Evolutionary conservation across 352 stramenopile genomes (phyloP), one percentile per base, ranked within the genome.

Genomic region (Phytophthora pini): DNA sequence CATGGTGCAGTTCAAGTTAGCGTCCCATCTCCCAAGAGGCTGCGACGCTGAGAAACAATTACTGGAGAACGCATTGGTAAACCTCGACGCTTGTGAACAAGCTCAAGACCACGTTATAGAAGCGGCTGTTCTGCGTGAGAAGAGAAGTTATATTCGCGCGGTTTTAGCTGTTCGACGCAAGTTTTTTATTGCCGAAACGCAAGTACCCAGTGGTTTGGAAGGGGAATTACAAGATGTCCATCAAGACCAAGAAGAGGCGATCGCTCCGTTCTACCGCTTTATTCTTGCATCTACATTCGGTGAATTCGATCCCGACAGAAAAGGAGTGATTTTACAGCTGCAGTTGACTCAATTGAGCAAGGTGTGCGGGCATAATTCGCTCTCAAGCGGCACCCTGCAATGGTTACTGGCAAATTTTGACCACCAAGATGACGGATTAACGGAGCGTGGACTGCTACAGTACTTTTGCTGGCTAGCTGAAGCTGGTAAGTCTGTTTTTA

Each of bases 401-500:
- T 93, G 85, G 85, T 53, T 93, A 1, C 13, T 86, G 0, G 22
- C 58, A 2, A 91, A 77, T 15, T 93, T 93, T 48, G 81, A 91
- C 13, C 61, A 74, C 9, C 56, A 76, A 7, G 51, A 68, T 1
- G 31, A 46, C 1, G 65, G 64, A 1, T 57, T 93, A 20, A 88
- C 81, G 0, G 79, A 91, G 50, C 70, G 75, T 38, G 82, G 82
- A 10, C 52, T 93, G 10, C 48, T 89, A 15, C 59, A 87, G 47
- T 93, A 93, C 45, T 90, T 93, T 41, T 80, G 70, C 31, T 92
- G 80, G 78, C 44, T 92, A 6, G 85, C 77, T 2, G 79, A 89
- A 69, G 80, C 79, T 65, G 82, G 84, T 90, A 57, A 15, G 11
- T 8, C 48, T 26, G 27, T 0, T 39, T 50, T 32, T 10, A 15